A percentile compares a stretch with the other conserved stretches of the same genome.
Evolutionary conservation across 345 rosid species (phyloP).

Genomic region (Salix dunnii): DNA sequence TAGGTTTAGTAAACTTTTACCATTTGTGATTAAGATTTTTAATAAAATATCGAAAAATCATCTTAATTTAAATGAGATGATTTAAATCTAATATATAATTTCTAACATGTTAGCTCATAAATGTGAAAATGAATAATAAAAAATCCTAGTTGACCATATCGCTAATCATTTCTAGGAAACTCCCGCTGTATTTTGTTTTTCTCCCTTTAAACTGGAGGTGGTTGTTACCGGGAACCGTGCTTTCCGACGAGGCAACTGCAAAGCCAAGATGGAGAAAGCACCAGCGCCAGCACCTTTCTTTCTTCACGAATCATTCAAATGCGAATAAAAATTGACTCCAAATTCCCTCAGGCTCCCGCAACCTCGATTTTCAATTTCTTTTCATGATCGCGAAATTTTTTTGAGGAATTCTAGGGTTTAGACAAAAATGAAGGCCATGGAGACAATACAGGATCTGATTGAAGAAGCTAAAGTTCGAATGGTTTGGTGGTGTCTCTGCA

Average conservation of each 20-base stretch:
- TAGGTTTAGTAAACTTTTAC: no score
- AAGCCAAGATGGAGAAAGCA: neutral
- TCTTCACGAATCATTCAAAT: neutral
- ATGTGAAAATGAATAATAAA: no score
- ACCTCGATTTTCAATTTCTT: neutral
- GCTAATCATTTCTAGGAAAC: no score
- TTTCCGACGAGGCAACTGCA: neutral
- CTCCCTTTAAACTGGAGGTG: no score
- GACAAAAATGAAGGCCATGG: slow-evolving; percentile 63
- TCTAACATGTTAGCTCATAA: no score
- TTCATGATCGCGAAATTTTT: neutral
- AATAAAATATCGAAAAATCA: no score
- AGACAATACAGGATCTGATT: slow-evolving; percentile 87
- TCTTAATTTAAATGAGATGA: no score
- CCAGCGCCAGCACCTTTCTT: neutral
- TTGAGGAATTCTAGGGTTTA: slow-evolving; percentile 1
- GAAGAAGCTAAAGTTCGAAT: slow-evolving; percentile 87
- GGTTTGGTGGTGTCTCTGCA: slow-evolving; percentile 78
- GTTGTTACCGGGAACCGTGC: neutral
- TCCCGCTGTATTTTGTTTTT: no score
- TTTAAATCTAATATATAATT: no score
- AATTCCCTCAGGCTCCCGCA: neutral
- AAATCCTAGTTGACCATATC: no score
- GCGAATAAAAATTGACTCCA: neutral
- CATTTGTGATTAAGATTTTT: no score